Evolutionary conservation across 306 rosid species (phyloP), one percentile per base, ranked within the genome.

Genomic region (Begonia fuchsioides): DNA sequence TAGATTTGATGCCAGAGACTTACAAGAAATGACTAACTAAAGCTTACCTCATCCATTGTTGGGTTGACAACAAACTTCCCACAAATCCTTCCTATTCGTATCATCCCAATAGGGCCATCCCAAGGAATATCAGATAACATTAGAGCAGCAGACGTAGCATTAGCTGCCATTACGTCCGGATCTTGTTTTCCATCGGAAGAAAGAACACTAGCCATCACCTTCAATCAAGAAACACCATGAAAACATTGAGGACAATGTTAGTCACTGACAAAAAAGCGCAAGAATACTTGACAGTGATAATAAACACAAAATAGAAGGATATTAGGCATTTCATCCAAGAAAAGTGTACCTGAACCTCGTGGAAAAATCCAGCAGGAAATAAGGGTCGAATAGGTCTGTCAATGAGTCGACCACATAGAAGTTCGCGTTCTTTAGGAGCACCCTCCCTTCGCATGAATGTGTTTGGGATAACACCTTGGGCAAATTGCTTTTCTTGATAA

Each of bases 71-170:
- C 53, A 75, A 84, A 90, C 70, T 77, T 49, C 18, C 95, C 95
- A 11, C 61, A 54, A 58, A 85, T 73, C 67, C 98, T 68, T 52
- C 98, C 98, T 9, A 90, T 75, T 11, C 95, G 87, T 58, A 90
- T 69, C 82, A 85, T 68, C 51, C 95, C 98, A 32, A 90, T 84
- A 53, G 98, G 98, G 20, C 95, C 98, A 9, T 77, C 87, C 97
- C 98, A 90, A 12, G 98, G 98, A 66, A 90, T 79, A 75, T 90
- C 95, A 5, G 98, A 84, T 66, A 90, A 59, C 95, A 85, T 90
- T 60, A 90, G 95, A 13, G 98, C 98, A 60, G 94, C 81, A 0
- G 98, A 90, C 17, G 98, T 61, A 3, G 94, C 85, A 71, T 90
- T 90, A 43, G 95, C 87, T 35, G 94, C 95, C 74, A 84, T 55